Conservation (phyloP, 2,329 filamentous ascomycete species). For the Zasmidium cellare region DNA sequence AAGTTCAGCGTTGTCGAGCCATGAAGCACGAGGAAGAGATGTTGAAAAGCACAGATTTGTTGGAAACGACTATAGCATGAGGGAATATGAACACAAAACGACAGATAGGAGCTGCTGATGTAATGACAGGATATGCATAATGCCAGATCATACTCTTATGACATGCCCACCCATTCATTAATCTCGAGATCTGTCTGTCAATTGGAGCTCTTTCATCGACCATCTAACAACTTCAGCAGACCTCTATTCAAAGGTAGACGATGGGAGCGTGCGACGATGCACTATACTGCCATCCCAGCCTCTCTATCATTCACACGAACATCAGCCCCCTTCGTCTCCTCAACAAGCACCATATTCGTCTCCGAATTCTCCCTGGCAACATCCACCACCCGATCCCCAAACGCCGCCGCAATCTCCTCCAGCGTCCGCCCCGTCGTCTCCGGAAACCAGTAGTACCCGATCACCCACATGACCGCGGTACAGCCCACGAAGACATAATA, state of each 20-base stretch:
- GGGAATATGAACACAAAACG: neutral
- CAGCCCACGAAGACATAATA: slow-evolving; percentile 59
- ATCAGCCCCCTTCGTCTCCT: too few relatives aligned
- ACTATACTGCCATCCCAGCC: neutral
- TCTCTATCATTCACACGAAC: neutral
- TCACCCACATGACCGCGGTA: slow-evolving; percentile 47
- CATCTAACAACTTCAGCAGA: too few relatives aligned
- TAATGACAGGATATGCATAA: neutral
- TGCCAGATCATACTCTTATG: too few relatives aligned
- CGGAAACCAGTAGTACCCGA: slow-evolving; percentile 56
- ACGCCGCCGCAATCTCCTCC: slow-evolving; percentile 44
- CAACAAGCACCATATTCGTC: too few relatives aligned
- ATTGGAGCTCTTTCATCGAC: too few relatives aligned
- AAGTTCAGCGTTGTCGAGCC: slow-evolving; percentile 22
- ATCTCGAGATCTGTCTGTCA: too few relatives aligned
- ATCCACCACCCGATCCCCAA: slow-evolving; percentile 20
- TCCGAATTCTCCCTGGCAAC: neutral
- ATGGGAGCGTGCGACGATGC: too few relatives aligned
- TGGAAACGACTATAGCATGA: neutral
- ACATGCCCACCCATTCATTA: too few relatives aligned
- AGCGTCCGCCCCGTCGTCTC: slow-evolving; percentile 26
- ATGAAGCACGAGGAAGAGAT: neutral
- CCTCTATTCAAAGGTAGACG: too few relatives aligned
- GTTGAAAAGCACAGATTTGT: neutral
- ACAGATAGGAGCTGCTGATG: neutral